These are phyloP conservation scores for Keithomyces neogunnii DNA, from an alignment of 2,329 filamentous ascomycete genomes.

Conservation along the genomic window DNA sequence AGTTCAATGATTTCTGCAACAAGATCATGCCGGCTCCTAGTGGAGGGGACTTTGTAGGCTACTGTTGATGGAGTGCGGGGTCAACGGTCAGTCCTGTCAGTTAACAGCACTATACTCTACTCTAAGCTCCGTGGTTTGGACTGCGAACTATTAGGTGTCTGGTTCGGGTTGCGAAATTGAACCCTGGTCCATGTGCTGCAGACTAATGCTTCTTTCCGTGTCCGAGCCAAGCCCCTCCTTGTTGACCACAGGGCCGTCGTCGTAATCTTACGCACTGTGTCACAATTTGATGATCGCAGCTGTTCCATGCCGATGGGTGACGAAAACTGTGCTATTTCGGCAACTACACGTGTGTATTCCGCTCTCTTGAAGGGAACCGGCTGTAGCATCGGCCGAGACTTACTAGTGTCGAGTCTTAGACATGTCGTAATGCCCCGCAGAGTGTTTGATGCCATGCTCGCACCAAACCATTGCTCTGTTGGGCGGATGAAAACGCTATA, in stretches of 20 bases:
- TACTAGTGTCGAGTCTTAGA: background rate
- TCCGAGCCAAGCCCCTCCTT: conserved; percentile 6
- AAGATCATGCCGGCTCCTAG: background rate
- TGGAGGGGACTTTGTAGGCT: background rate
- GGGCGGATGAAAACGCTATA: background rate
- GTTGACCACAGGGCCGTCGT: conserved; percentile 5
- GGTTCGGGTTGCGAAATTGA: background rate
- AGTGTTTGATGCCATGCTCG: background rate
- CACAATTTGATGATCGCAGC: too few species aligned
- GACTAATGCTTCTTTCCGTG: conserved; percentile 10
- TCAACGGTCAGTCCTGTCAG: background rate
- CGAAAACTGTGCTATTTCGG: background rate
- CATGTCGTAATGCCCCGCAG: background rate
- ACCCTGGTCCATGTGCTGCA: background rate
- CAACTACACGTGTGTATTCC: background rate
- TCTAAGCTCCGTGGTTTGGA: background rate
- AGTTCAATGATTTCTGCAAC: background rate
- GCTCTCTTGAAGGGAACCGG: background rate
- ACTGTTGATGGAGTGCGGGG: background rate
- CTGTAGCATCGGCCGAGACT: background rate
- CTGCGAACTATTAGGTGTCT: background rate
- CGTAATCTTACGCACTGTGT: too few species aligned
- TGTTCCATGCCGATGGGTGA: background rate
- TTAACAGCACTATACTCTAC: background rate
- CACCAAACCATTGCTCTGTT: background rate